Base-by-base conservation (phyloP, 371 early-diverging fungal genomes). In the Blastocladiella emersonii region DNA sequence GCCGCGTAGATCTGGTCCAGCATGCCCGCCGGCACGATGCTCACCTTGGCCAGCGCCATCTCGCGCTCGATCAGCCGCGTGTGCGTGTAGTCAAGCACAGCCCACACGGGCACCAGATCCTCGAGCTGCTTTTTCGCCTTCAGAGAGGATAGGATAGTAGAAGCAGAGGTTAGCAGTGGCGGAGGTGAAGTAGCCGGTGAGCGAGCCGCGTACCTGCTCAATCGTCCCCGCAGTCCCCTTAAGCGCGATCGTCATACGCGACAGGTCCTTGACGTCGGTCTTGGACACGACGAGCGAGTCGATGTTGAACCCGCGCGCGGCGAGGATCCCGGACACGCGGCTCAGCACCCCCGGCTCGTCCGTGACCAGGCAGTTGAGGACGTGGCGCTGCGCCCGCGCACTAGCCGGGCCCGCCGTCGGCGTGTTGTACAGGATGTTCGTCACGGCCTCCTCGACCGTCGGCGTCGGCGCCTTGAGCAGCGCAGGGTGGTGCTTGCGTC, bases 221-320 rank as follows among this genome's bases (percentile, higher is more conserved):
- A 95, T 85, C 55, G 81, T 81, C 23, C 77, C 77, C n/a, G 82
- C 79, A 51, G 85, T 85, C n/a, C 92, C 98, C 63, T 85, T 85
- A 53, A 97, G 75, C 23, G 92, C 92, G 57, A 97, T 83, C 2
- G 95, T 97, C 95, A 97, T 95, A 60, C 98, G 83, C 62, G 84
- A 82, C 60, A 97, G 78, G 65, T 93, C 95, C 7, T 84, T 83
- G 5, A 95, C 93, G 70, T 97, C 94, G 21, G 98, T 97, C 64
- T 88, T 89, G 62, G 90, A 87, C 10, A 92, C 94, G 6, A 97
- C 94, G 27, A 97, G 72, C 8, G 92, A 90, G 70, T 97, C 95
- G 72, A 97, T 97, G 73, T 95, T 97, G 76, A 95, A 94, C 1
- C 93, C 92, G 59, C 98, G 81, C 37, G 86, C 95, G n/a, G 98